These are phyloP conservation scores for Haplographium delicatum DNA, from an alignment of 495 filamentous ascomycete species.

Conservation along the genomic window DNA sequence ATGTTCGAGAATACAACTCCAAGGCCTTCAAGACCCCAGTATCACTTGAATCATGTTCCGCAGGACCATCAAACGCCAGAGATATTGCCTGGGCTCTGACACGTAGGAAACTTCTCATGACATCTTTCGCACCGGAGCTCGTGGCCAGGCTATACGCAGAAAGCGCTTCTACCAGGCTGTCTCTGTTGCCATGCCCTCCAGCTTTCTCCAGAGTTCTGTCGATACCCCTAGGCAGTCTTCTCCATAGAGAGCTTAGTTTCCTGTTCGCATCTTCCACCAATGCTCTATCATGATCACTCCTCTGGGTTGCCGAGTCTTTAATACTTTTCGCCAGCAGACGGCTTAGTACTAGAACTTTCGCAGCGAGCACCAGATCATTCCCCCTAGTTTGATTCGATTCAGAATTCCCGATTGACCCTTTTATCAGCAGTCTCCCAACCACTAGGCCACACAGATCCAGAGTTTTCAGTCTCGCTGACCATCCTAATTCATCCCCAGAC, in stretches of 20 bases:
- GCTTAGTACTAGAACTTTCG: conserved; percentile 77
- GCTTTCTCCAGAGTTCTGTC: conserved; percentile 58
- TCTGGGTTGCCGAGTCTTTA: conserved; percentile 41
- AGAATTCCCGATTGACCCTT: not conserved
- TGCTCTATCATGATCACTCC: conserved; percentile 24
- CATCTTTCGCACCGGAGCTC: conserved; percentile 75
- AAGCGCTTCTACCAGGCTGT: conserved; percentile 62
- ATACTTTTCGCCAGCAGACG: conserved; percentile 65
- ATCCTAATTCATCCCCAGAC: conserved; percentile 13
- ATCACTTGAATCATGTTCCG: conserved; percentile 22
- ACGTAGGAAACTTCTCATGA: conserved; percentile 74
- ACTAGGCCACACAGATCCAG: conserved; percentile 36
- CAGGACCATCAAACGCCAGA: conserved; percentile 44
- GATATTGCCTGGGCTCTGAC: conserved; percentile 63
- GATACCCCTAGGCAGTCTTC: conserved; percentile 58
- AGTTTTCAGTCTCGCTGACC: conserved; percentile 35
- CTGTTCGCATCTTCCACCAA: conserved; percentile 58
- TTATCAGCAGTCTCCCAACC: conserved; percentile 30
- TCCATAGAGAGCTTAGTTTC: conserved; percentile 54
- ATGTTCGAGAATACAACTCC: conserved; percentile 67
- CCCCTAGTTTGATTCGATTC: conserved; percentile 38
- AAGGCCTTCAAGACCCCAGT: conserved; percentile 57
- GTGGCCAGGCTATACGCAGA: conserved; percentile 79
- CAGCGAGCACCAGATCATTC: conserved; percentile 57
- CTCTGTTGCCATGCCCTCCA: conserved; percentile 28